These are phyloP conservation scores for Lolium perenne DNA, from an alignment of 176 grass and related monocot genomes.

Conservation along the genomic window DNA sequence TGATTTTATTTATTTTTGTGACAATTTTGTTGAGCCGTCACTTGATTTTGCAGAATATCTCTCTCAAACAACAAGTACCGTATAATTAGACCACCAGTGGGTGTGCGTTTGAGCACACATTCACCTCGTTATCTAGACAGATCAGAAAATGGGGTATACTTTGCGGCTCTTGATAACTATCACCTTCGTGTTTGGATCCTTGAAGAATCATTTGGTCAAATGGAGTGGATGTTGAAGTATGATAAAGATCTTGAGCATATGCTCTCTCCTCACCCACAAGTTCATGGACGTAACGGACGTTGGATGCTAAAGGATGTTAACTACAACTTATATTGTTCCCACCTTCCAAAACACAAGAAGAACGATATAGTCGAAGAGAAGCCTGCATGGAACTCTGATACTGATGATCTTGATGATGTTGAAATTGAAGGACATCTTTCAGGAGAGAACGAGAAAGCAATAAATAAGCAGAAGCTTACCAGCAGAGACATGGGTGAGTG, in stretches of 20 bases:
- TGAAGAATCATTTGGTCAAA: too few species aligned
- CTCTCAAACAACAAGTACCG: not conserved
- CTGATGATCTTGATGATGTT: not conserved
- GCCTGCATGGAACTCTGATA: not conserved
- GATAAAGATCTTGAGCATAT: not conserved
- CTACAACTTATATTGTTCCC: not conserved
- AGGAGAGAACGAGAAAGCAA: not conserved
- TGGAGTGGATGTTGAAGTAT: not conserved
- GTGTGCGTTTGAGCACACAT: not conserved
- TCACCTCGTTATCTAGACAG: not conserved
- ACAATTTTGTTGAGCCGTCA: not conserved
- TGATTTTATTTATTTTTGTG: too few species aligned
- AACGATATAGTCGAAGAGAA: not conserved
- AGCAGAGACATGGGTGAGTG: not conserved
- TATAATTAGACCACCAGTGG: not conserved
- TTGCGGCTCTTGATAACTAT: too few species aligned
- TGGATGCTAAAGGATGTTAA: conserved; percentile 6
- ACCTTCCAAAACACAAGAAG: not conserved
- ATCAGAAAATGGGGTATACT: not conserved
- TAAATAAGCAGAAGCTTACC: not conserved
- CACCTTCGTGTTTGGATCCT: too few species aligned
- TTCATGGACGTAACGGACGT: not conserved
- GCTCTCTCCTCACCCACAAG: not conserved
- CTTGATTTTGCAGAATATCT: not conserved
- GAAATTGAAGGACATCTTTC: not conserved